Evolutionary conservation across 768 basidiomycete species (phyloP).

Genomic region (Pulveroboletus sp.): DNA sequence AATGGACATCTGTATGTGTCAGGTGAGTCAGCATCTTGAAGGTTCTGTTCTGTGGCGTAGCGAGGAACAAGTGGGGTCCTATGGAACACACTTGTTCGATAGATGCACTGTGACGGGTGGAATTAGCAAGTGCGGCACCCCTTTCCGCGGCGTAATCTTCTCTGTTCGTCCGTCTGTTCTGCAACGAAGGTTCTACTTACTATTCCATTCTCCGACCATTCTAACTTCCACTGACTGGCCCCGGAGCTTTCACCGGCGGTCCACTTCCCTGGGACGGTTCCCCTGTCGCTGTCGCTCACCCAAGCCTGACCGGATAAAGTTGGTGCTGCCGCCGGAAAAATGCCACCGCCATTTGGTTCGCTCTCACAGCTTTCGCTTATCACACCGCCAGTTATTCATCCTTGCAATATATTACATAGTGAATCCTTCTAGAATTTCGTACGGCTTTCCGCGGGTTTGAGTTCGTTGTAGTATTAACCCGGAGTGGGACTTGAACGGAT

Average conservation of each 20-base stretch:
- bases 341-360: not conserved
- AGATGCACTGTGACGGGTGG: not conserved
- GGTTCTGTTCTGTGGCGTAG: conserved; percentile 27
- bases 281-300: not conserved
- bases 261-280: not conserved
- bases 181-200: not conserved
- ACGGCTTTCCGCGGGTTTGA: not conserved
- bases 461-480: too few species aligned
- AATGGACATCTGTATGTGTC: conserved; percentile 2
- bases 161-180: not conserved
- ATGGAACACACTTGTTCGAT: not conserved
- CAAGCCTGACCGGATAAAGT: not conserved
- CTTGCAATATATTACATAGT: not conserved
- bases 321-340: not conserved
- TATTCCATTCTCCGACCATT: not conserved
- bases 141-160: not conserved
- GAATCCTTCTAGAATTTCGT: not conserved
- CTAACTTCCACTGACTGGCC: not conserved
- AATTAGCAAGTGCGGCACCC: not conserved
- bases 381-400: not conserved
- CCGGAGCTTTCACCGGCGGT: not conserved
- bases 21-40: conserved; percentile 8
- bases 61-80: conserved; percentile 5
- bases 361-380: conserved; percentile 1
- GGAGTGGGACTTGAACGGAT: too few species aligned